Percentiles rank a stretch among this genome's conserved stretches.
These are phyloP conservation scores for Paspalum notatum DNA, from an alignment of 176 grass and related monocot species.

Conservation along the genomic window DNA sequence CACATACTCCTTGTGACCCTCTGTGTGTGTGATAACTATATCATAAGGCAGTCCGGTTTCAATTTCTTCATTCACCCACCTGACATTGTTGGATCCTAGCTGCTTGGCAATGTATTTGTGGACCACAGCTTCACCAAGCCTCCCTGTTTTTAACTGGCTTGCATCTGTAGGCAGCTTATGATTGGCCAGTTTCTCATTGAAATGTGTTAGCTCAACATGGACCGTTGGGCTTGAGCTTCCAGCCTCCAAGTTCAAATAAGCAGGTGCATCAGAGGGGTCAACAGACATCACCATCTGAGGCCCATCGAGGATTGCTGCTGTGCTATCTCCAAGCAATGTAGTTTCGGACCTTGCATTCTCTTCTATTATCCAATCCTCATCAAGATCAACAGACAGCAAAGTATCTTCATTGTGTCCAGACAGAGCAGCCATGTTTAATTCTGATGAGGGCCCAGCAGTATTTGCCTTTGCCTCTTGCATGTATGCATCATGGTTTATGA, in stretches of 20 bases:
- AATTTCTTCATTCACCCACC: constrained; percentile 74
- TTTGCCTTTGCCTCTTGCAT: constrained; percentile 37
- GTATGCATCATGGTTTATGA: constrained; percentile 21
- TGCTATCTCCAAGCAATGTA: constrained; percentile 42
- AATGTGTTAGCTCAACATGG: constrained; percentile 37
- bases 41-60: constrained; percentile 88
- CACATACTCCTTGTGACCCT: constrained; percentile 62
- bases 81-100: constrained; percentile 60
- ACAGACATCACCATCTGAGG: constrained; percentile 47
- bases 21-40: constrained; percentile 53
- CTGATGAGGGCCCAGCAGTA: constrained; percentile 18
- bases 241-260: constrained; percentile 39
- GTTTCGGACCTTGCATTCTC: constrained; percentile 40
- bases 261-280: constrained; percentile 36
- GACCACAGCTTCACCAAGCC: constrained; percentile 69
- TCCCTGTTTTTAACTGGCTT: constrained; percentile 58
- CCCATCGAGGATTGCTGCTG: constrained; percentile 18
- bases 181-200: constrained; percentile 38
- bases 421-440: constrained; percentile 25
- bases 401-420: constrained; percentile 35
- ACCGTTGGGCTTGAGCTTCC: constrained; percentile 40
- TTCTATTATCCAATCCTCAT: constrained; percentile 74
- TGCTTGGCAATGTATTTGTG: constrained; percentile 61
- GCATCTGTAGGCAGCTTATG: constrained; percentile 40
- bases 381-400: constrained; percentile 59